Conservation (phyloP, 1,139 yeast species). For the Diutina mesorugosa region DNA sequence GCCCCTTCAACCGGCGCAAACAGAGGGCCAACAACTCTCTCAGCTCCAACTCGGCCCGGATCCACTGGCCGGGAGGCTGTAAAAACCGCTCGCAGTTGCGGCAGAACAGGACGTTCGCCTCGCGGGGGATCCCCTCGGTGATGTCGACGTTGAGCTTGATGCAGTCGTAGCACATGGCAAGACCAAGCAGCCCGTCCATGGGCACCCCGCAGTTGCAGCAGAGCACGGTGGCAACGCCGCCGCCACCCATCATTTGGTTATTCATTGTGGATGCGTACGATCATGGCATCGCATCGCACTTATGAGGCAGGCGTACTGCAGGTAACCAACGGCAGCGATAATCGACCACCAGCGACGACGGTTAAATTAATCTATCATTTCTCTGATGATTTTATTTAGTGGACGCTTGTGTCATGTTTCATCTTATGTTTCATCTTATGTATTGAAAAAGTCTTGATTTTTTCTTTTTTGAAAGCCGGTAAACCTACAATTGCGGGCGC, state of each 20-base stretch:
- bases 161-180: constrained; percentile 97
- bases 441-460: too few relatives aligned
- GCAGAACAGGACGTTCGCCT: constrained; percentile 84
- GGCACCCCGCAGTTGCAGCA: constrained; percentile 98
- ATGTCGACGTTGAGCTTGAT: constrained; percentile 88
- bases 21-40: constrained; percentile 87
- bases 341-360: too few relatives aligned
- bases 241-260: not conserved
- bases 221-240: constrained; percentile 1
- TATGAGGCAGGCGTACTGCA: not conserved
- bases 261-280: not conserved
- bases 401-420: too few relatives aligned
- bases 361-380: too few relatives aligned
- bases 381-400: too few relatives aligned
- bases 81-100: constrained; percentile 93
- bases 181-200: constrained; percentile 88
- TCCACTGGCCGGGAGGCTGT: constrained; percentile 94
- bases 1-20: constrained; percentile 76
- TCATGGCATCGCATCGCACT: not conserved
- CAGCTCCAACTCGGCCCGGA: constrained; percentile 80
- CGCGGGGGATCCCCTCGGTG: constrained; percentile 92
- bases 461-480: too few relatives aligned
- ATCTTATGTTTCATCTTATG: too few relatives aligned
- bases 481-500: too few relatives aligned
- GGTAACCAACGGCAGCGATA: too few relatives aligned